Evolutionary conservation across 805 yeast genomes (phyloP).

Genomic region (Clavispora santaluciae): DNA sequence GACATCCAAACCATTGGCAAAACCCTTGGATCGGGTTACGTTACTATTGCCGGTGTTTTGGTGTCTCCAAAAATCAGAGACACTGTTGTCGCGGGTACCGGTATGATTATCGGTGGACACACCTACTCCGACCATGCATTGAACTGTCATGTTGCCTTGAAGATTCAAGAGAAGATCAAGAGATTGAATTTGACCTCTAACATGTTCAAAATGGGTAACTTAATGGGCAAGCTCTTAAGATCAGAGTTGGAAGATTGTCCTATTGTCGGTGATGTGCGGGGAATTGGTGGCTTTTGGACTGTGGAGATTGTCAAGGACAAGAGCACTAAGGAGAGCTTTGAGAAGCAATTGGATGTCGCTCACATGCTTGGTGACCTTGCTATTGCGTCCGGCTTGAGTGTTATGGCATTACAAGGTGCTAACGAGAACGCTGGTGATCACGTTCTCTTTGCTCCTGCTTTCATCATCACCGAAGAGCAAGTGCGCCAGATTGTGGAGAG

Average conservation of each 20-base stretch:
- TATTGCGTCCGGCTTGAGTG: constrained; percentile 38
- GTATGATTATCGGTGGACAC: constrained; percentile 20
- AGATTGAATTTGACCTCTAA: constrained; percentile 34
- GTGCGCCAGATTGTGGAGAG: constrained; percentile 36
- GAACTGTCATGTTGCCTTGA: constrained; percentile 25
- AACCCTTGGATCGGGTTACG: constrained; percentile 28
- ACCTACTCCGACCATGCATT: constrained; percentile 25
- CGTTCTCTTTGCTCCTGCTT: constrained; percentile 42
- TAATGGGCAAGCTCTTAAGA: constrained; percentile 33
- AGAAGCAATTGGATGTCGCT: constrained; percentile 31
- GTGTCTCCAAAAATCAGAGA: constrained; percentile 23
- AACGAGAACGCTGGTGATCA: constrained; percentile 40
- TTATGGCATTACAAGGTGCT: constrained; percentile 44
- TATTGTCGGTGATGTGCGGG: constrained; percentile 55
- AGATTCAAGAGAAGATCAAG: constrained; percentile 27
- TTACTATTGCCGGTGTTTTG: constrained; percentile 28
- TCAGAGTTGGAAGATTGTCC: constrained; percentile 5
- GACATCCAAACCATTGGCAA: constrained; percentile 30
- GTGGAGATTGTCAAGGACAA: constrained; percentile 52
- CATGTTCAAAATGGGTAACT: constrained; percentile 39
- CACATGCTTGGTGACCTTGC: constrained; percentile 27
- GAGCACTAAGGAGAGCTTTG: constrained; percentile 45
- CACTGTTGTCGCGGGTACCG: constrained; percentile 17
- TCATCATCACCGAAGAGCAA: constrained; percentile 35
- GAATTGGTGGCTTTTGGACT: constrained; percentile 56